Percentiles rank a stretch among this genome's conserved stretches.
Conservation (phyloP, 495 filamentous ascomycete species). For the Hypoxylon crocopeplum region DNA sequence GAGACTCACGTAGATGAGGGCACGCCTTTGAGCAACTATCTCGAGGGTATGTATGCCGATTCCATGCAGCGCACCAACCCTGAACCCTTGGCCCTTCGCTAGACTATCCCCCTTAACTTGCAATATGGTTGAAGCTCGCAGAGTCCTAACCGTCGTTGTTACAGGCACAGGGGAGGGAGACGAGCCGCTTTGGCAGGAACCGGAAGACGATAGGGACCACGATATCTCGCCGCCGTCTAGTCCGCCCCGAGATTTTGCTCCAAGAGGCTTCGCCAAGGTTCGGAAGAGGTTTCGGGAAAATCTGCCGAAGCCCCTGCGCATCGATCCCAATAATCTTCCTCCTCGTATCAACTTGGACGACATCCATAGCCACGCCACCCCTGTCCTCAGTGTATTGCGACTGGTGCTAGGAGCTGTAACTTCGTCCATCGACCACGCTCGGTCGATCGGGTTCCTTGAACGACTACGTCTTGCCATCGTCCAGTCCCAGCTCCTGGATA, state of each 20-base stretch:
- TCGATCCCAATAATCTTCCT: slow-evolving; percentile 55
- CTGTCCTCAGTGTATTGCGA: slow-evolving; percentile 34
- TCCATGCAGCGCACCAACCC: background rate
- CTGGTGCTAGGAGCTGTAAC: slow-evolving; percentile 64
- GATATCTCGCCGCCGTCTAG: slow-evolving; percentile 54
- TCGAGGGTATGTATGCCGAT: slow-evolving; percentile 73
- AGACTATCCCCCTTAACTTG: slow-evolving; percentile 39
- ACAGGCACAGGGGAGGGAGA: slow-evolving; percentile 49
- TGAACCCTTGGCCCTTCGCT: background rate
- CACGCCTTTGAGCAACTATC: slow-evolving; percentile 89
- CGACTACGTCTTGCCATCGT: slow-evolving; percentile 95
- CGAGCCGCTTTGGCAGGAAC: slow-evolving; percentile 47
- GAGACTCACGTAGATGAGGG: slow-evolving; percentile 90
- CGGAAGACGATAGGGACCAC: slow-evolving; percentile 50
- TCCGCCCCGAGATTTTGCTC: slow-evolving; percentile 70
- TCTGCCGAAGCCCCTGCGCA: slow-evolving; percentile 65
- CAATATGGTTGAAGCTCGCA: slow-evolving; percentile 50
- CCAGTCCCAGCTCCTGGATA: slow-evolving; percentile 81
- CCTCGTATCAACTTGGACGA: slow-evolving; percentile 28
- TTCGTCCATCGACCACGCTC: slow-evolving; percentile 77
- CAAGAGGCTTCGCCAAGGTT: slow-evolving; percentile 72
- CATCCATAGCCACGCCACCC: slow-evolving; percentile 33
- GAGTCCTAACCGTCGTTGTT: slow-evolving; percentile 39
- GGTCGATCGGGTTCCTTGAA: slow-evolving; percentile 89
- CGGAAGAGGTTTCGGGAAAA: slow-evolving; percentile 70